These are phyloP conservation scores for Phanerochaete carnosa DNA, from an alignment of 768 basidiomycete genomes.

Conservation along the genomic window DNA sequence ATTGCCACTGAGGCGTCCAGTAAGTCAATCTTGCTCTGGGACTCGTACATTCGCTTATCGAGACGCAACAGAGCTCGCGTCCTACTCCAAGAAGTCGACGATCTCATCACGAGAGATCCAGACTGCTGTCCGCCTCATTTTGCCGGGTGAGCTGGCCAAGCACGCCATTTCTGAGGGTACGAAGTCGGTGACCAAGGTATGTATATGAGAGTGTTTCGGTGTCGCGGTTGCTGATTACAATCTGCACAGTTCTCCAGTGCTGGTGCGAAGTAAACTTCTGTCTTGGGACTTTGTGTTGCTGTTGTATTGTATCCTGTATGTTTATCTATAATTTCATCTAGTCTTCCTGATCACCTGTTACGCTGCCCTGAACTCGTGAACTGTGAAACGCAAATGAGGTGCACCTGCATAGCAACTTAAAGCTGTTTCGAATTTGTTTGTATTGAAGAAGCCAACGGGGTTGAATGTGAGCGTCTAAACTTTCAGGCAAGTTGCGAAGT, in stretches of 20 bases:
- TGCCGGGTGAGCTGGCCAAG: slow-evolving; percentile 94
- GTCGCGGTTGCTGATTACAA: slow-evolving; percentile 4
- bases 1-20: slow-evolving; percentile 90
- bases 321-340: slow-evolving; percentile 7
- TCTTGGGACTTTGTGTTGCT: background rate
- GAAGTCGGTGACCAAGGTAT: slow-evolving; percentile 83
- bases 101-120: slow-evolving; percentile 99
- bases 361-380: background rate
- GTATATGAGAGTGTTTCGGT: slow-evolving; percentile 14
- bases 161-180: slow-evolving; percentile 94
- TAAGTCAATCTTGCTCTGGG: slow-evolving; percentile 34
- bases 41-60: background rate
- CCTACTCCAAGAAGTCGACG: slow-evolving; percentile 98
- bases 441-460: too few relatives aligned
- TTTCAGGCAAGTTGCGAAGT: background rate
- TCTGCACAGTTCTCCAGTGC: slow-evolving; percentile 64
- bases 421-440: too few relatives aligned
- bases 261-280: slow-evolving; percentile 51
- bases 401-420: too few relatives aligned
- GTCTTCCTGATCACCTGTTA: background rate
- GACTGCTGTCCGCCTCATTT: slow-evolving; percentile 93
- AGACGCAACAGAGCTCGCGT: slow-evolving; percentile 72
- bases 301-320: slow-evolving; percentile 17
- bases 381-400: too few relatives aligned
- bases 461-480: background rate